phyloP scores from a whole-genome alignment of 331 rosid species.

The Malus hybrid region DNA sequence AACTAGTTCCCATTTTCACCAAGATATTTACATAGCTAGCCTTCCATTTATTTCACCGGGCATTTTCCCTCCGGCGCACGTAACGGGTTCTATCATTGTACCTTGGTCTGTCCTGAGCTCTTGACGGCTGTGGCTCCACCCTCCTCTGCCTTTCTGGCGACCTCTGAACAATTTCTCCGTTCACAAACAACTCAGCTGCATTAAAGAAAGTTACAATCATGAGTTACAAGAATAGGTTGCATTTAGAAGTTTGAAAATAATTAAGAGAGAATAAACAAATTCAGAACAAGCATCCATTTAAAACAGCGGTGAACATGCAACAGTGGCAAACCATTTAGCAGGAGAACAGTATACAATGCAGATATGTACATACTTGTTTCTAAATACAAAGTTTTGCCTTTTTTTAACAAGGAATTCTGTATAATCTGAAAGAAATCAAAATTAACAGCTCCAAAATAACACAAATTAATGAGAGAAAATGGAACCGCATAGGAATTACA shows the following conservation, averaged over 20 bases:
- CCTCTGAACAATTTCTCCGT: slow-evolving; percentile 91
- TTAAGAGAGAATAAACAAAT: background rate
- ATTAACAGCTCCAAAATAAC: too few species aligned
- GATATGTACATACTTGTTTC: background rate
- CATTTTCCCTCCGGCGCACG: slow-evolving; percentile 67
- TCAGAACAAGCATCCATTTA: background rate
- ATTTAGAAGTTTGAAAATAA: background rate
- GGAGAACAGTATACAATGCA: background rate
- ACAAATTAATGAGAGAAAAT: background rate
- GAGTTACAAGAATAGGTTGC: background rate
- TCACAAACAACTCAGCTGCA: slow-evolving; percentile 85
- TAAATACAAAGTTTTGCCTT: too few species aligned
- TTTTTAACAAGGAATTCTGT: too few species aligned
- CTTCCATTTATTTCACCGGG: slow-evolving; percentile 24
- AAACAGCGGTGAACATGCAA: background rate
- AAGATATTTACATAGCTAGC: slow-evolving; percentile 16
- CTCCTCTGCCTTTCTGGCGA: slow-evolving; percentile 92
- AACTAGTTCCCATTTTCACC: background rate
- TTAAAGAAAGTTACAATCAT: background rate
- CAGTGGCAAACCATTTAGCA: background rate
- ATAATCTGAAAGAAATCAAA: too few species aligned
- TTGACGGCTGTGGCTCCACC: slow-evolving; percentile 87
- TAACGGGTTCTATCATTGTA: slow-evolving; percentile 84
- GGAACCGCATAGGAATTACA: background rate
- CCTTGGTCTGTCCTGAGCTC: slow-evolving; percentile 81